Conservation (phyloP, 2,329 filamentous ascomycete species). For the Aspergillus floridensis region DNA sequence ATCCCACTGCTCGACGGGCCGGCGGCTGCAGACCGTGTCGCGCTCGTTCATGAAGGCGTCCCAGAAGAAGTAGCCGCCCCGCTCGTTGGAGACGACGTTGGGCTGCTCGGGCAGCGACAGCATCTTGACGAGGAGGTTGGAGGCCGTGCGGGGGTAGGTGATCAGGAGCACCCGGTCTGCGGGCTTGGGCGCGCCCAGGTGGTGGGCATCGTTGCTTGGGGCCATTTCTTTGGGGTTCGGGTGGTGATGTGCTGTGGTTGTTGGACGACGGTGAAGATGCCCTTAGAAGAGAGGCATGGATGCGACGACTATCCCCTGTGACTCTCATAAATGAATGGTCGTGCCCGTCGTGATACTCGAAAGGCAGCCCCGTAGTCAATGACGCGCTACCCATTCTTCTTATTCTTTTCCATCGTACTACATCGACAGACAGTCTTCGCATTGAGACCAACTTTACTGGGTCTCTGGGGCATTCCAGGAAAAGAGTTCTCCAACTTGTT, state of each 20-base stretch:
- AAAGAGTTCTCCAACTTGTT: too few species aligned
- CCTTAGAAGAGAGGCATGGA: too few species aligned
- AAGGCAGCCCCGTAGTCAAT: background rate
- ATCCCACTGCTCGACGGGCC: background rate
- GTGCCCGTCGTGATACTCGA: background rate
- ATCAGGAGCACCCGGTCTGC: background rate
- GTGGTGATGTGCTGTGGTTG: too few species aligned
- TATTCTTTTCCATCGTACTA: too few species aligned
- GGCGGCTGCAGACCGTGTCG: background rate
- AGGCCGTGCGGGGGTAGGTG: slow-evolving; percentile 11
- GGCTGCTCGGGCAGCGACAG: slow-evolving; percentile 6
- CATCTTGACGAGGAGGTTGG: slow-evolving; percentile 8
- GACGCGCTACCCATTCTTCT: background rate
- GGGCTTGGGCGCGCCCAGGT: background rate
- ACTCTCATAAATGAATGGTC: too few species aligned
- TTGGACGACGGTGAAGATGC: too few species aligned
- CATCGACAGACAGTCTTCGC: too few species aligned
- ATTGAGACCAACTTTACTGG: too few species aligned
- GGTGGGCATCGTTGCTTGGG: background rate
- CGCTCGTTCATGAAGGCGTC: background rate
- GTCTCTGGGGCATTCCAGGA: too few species aligned
- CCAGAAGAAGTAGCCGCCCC: background rate
- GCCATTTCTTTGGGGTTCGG: background rate
- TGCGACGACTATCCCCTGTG: too few species aligned
- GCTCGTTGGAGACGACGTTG: background rate